phyloP scores from a whole-genome alignment of 495 filamentous ascomycete species.

The Penicillium alfredii region DNA sequence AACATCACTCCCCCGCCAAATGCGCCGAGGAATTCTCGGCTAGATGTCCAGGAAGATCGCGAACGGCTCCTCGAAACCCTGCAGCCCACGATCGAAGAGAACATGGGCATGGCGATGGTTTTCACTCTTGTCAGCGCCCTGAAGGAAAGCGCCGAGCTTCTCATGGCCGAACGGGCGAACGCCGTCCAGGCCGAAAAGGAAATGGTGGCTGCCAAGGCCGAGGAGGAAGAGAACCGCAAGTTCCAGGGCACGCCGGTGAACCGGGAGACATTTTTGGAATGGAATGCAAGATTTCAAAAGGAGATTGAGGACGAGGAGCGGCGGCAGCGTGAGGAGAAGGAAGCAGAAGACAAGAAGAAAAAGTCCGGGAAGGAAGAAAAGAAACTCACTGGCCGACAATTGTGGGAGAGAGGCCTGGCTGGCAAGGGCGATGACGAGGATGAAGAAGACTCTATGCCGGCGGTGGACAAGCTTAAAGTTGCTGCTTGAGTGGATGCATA shows the following conservation, averaged over 20 bases:
- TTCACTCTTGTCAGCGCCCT: conserved; percentile 82
- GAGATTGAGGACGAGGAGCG: conserved; percentile 69
- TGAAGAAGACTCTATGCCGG: conserved; percentile 49
- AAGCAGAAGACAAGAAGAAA: conserved; percentile 72
- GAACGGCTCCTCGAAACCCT: conserved; percentile 62
- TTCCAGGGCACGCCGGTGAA: conserved; percentile 91
- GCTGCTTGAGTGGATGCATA: conserved; percentile 33
- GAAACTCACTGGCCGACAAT: conserved; percentile 70
- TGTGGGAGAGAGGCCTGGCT: conserved; percentile 79
- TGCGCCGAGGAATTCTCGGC: conserved; percentile 55
- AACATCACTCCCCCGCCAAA: conserved; percentile 68
- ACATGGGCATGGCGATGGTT: conserved; percentile 96
- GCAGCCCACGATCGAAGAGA: conserved; percentile 71
- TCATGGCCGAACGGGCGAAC: conserved; percentile 64
- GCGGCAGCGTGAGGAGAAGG: conserved; percentile 60
- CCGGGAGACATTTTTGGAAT: conserved; percentile 72
- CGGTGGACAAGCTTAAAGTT: conserved; percentile 66
- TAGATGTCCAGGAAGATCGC: conserved; percentile 65
- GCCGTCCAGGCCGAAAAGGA: conserved; percentile 58
- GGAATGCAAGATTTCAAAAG: conserved; percentile 70
- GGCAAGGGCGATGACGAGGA: conserved; percentile 64
- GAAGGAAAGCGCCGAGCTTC: conserved; percentile 79
- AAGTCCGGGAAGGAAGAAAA: conserved; percentile 49
- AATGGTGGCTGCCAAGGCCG: conserved; percentile 57
- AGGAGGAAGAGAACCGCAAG: conserved; percentile 91